phyloP scores from a whole-genome alignment of 2,329 filamentous ascomycete species.

The Chalaropsis ovoidea region DNA sequence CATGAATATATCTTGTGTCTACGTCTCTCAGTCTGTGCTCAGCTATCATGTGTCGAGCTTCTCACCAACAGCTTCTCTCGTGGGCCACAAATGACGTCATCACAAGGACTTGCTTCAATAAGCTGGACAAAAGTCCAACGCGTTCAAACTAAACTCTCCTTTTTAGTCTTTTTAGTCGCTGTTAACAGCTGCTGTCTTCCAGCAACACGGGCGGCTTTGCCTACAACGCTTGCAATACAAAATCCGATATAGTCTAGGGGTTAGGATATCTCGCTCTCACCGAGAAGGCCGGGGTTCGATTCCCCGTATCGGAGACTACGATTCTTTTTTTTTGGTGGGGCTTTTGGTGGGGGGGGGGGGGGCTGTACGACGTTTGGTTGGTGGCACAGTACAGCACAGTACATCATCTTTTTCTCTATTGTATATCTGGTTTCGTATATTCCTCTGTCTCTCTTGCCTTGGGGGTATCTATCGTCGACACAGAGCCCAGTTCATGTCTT shows the following conservation, averaged over 20 bases:
- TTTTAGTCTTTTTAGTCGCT: too few species aligned
- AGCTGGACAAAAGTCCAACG: too few species aligned
- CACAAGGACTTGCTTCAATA: too few species aligned
- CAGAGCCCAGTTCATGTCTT: not conserved
- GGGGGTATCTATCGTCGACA: constrained; percentile 10
- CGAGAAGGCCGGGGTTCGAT: constrained; percentile 28
- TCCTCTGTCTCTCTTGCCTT: not conserved
- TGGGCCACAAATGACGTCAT: too few species aligned
- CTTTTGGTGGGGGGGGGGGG: not conserved
- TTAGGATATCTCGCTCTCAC: constrained; percentile 22
- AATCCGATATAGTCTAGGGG: constrained; percentile 22
- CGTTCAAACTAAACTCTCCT: too few species aligned
- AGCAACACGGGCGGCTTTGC: not conserved
- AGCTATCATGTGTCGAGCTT: too few species aligned
- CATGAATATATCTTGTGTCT: too few species aligned
- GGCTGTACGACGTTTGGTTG: not conserved
- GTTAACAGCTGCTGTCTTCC: not conserved
- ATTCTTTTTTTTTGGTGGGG: not conserved
- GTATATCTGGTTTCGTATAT: not conserved
- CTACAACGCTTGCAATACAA: not conserved
- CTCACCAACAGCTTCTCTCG: too few species aligned
- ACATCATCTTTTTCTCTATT: too few species aligned
- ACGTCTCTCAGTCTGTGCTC: too few species aligned
- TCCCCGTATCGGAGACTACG: constrained; percentile 27
- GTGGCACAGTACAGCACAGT: too few species aligned